A percentile compares a stretch with the other conserved stretches of the same genome.
Conservation (phyloP, 306 rosid species). For the Lablab purpureus region DNA sequence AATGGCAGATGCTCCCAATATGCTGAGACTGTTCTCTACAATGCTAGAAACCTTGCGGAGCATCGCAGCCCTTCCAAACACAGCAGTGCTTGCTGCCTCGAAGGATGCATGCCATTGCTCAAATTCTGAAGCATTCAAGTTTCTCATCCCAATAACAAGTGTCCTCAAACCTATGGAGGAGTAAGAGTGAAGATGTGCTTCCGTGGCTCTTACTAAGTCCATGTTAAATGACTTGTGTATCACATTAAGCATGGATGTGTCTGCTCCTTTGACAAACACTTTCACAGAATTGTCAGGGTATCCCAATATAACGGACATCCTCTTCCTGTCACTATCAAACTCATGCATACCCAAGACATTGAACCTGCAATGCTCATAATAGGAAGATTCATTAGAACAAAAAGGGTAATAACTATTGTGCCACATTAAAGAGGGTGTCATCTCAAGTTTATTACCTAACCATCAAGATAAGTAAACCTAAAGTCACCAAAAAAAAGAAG, state of each 20-base stretch:
- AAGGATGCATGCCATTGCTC: slow-evolving; percentile 84
- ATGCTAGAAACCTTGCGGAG: slow-evolving; percentile 74
- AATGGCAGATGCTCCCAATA: slow-evolving; percentile 93
- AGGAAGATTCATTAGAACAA: slow-evolving; percentile 44
- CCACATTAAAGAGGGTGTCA: slow-evolving; percentile 24
- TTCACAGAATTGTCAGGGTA: slow-evolving; percentile 80
- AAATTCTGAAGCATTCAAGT: slow-evolving; percentile 66
- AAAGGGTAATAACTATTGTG: slow-evolving; percentile 7
- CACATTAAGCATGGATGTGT: slow-evolving; percentile 80
- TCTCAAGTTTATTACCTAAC: not conserved
- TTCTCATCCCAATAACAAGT: slow-evolving; percentile 86
- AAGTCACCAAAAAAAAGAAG: not conserved
- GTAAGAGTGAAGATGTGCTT: slow-evolving; percentile 80
- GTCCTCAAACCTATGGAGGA: slow-evolving; percentile 89
- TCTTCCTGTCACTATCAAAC: slow-evolving; percentile 95
- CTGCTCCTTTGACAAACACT: slow-evolving; percentile 95
- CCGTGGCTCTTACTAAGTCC: slow-evolving; percentile 62
- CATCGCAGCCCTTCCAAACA: slow-evolving; percentile 79
- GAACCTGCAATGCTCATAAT: slow-evolving; percentile 72
- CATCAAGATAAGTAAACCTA: slow-evolving; percentile 17
- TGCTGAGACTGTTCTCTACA: slow-evolving; percentile 69
- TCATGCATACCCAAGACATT: slow-evolving; percentile 94
- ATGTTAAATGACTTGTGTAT: slow-evolving; percentile 58
- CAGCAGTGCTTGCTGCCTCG: slow-evolving; percentile 83
- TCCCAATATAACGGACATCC: slow-evolving; percentile 95